phyloP scores from a whole-genome alignment of 306 rosid genomes.

The Argentina anserina region DNA sequence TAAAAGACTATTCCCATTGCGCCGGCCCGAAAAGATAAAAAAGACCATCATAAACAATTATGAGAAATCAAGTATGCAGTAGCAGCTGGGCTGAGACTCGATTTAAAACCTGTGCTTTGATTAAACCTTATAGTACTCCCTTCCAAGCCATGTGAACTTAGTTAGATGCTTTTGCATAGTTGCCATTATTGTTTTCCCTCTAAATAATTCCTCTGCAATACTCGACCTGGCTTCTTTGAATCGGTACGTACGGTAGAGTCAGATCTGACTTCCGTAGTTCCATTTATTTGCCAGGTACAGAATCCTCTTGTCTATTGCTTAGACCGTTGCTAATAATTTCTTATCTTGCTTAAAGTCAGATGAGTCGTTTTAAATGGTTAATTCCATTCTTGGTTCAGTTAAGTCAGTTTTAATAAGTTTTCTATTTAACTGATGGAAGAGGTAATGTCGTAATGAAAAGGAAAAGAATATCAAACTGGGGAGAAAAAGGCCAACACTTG shows the following conservation, averaged over 20 bases:
- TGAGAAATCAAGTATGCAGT: not conserved
- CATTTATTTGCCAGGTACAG: slow-evolving; percentile 2
- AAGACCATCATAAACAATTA: not conserved
- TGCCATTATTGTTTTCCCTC: not conserved
- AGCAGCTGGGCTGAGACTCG: not conserved
- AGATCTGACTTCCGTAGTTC: slow-evolving; percentile 19
- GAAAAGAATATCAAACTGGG: not conserved
- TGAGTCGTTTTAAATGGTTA: not conserved
- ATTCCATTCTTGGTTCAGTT: not conserved
- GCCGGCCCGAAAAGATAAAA: not conserved
- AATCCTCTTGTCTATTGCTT: slow-evolving; percentile 2
- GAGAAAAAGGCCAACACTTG: not conserved
- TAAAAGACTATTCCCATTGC: not conserved
- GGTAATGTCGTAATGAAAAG: not conserved
- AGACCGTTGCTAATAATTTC: not conserved
- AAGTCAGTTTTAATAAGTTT: not conserved
- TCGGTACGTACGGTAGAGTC: not conserved
- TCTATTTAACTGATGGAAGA: not conserved
- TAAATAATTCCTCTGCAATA: not conserved
- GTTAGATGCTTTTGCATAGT: not conserved
- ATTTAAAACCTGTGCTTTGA: not conserved
- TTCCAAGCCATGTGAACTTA: not conserved
- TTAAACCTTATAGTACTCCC: not conserved
- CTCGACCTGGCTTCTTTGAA: not conserved
- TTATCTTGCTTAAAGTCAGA: not conserved